These are phyloP conservation scores for Silene latifolia DNA, from an alignment of 148 eudicot genomes.

Conservation along the genomic window DNA sequence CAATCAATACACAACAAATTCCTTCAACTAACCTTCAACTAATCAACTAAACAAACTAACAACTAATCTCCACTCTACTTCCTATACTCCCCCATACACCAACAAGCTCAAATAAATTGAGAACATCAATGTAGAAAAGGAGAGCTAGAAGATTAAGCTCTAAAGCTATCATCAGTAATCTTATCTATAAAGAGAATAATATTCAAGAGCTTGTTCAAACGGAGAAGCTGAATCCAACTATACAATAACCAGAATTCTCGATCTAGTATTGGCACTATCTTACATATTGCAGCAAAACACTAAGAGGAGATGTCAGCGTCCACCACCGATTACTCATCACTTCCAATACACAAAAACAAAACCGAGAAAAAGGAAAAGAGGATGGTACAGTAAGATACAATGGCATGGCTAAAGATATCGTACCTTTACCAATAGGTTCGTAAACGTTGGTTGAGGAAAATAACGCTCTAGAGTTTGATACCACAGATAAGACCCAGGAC, in stretches of 20 bases:
- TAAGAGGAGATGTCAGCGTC: not conserved
- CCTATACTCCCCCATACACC: too few species aligned
- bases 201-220: too few species aligned
- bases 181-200: too few species aligned
- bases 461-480: slow-evolving; percentile 70
- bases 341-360: not conserved
- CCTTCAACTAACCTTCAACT: too few species aligned
- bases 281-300: slow-evolving; percentile 8
- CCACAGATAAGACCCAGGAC: slow-evolving; percentile 94
- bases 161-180: too few species aligned
- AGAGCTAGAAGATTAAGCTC: too few species aligned
- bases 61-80: too few species aligned
- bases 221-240: too few species aligned
- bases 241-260: too few species aligned
- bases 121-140: too few species aligned
- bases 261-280: not conserved
- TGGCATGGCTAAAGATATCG: slow-evolving; percentile 3
- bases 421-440: slow-evolving; percentile 72
- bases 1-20: too few species aligned
- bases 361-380: not conserved
- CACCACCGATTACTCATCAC: not conserved
- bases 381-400: not conserved
- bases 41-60: too few species aligned
- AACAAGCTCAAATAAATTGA: not conserved
- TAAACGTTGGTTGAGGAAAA: slow-evolving; percentile 70